A percentile compares a stretch with the other conserved stretches of the same genome.
Conservation (phyloP, 2,329 filamentous ascomycete species). For the Coniochaeta sp. region DNA sequence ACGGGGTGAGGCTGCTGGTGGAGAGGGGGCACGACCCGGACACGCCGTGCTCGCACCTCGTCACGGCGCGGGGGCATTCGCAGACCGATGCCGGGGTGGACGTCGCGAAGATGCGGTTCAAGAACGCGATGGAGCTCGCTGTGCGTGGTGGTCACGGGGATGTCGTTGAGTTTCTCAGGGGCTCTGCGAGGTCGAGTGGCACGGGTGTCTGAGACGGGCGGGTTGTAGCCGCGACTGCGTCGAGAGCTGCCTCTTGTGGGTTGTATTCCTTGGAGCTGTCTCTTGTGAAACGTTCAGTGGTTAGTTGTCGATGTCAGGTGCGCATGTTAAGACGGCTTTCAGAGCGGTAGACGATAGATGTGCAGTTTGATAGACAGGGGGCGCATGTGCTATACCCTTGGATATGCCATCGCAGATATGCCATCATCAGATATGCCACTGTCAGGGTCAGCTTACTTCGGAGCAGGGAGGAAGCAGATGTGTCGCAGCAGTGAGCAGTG, state of each 20-base stretch:
- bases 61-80: not conserved
- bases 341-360: too few relatives aligned
- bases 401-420: too few relatives aligned
- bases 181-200: not conserved
- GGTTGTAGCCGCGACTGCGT: not conserved
- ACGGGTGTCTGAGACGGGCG: not conserved
- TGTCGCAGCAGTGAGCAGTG: not conserved
- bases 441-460: not conserved
- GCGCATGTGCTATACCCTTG: too few relatives aligned
- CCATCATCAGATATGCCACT: too few relatives aligned
- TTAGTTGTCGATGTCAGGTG: not conserved
- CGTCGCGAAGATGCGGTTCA: not conserved
- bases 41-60: not conserved
- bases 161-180: not conserved
- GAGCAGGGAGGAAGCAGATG: not conserved
- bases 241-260: too few relatives aligned
- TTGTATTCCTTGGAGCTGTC: too few relatives aligned
- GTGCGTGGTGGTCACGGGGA: not conserved
- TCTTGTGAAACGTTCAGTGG: too few relatives aligned
- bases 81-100: not conserved
- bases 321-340: too few relatives aligned
- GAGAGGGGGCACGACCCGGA: not conserved
- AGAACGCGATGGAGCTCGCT: not conserved
- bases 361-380: too few relatives aligned
- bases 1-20: not conserved